Evolutionary conservation across 1,284 basidiomycete species (phyloP).

Genomic region (Polyporus tsugae): DNA sequence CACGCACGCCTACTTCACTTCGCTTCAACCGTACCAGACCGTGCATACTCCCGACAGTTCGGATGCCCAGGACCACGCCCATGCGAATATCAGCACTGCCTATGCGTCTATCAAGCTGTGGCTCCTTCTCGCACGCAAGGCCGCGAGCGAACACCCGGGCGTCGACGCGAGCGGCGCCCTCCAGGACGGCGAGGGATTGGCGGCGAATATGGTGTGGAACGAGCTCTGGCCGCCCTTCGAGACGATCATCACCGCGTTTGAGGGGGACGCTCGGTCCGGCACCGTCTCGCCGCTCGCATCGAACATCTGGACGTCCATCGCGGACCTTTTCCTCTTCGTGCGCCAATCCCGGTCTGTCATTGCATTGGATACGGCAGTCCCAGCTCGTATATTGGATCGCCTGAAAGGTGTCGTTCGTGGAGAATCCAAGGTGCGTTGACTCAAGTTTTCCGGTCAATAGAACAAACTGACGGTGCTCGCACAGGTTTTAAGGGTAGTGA

Average conservation of each 20-base stretch:
- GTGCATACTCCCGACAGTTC: slow-evolving; percentile 37
- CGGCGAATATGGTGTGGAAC: slow-evolving; percentile 66
- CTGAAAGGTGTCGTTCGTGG: slow-evolving; percentile 53
- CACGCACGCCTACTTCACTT: slow-evolving; percentile 52
- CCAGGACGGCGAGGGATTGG: slow-evolving; percentile 44
- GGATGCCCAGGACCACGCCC: slow-evolving; percentile 47
- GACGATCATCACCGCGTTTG: slow-evolving; percentile 56
- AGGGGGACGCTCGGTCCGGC: slow-evolving; percentile 54
- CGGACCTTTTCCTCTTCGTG: slow-evolving; percentile 71
- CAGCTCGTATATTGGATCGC: slow-evolving; percentile 57
- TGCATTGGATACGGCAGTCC: slow-evolving; percentile 59
- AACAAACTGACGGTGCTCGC: not conserved
- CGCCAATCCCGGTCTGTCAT: slow-evolving; percentile 61
- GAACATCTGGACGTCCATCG: slow-evolving; percentile 65
- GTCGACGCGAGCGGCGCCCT: slow-evolving; percentile 15
- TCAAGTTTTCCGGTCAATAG: not conserved
- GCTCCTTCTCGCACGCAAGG: slow-evolving; percentile 62
- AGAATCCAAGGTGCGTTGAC: slow-evolving; percentile 59
- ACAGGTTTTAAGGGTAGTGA: slow-evolving; percentile 61
- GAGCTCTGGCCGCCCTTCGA: slow-evolving; percentile 78
- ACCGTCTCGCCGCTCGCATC: slow-evolving; percentile 61
- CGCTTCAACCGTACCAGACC: slow-evolving; percentile 43
- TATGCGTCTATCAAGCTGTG: slow-evolving; percentile 75
- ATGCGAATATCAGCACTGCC: slow-evolving; percentile 69
- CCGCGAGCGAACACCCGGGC: slow-evolving; percentile 26